Base-by-base conservation (phyloP, 768 basidiomycete genomes). In the Boletus pseudo-olivaceus region DNA sequence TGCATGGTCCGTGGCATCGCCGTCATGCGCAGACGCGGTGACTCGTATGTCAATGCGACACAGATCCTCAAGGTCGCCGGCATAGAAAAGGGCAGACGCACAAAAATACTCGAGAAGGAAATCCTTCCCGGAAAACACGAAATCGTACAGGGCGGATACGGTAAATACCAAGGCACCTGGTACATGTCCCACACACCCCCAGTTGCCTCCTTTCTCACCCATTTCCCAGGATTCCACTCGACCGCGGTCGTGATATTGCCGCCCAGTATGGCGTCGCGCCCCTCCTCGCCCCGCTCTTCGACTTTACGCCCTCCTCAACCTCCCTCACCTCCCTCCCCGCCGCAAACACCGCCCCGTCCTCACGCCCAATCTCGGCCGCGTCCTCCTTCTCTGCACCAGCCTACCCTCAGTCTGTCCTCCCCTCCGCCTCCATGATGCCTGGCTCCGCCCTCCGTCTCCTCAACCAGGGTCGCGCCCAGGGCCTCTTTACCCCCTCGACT, bases 111-210 rank as follows among this genome's bases (percentile, higher is more conserved):
- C 14, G 90, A 98, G 79, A 97, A 95, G 72, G 96, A 99, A 75
- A 93, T 99, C 58, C 81, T 95, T 40, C 89, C 90, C 53, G 94
- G 93, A 44, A 88, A 89, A 72, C 93, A 97, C 72, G 96, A 99
- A 72, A 98, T 98, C 70, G 93, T 99, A 6, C 97, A 98, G 71
- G 97, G 97, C 37, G 97, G 97, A 30, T 98, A 98, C 68, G 97
- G 97, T 26, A 96, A 98, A 76, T 99, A 98, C 70, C 97, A 99
- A 71, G 97, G 97, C 60, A 98, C 96, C 53, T 99, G 97, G 96
- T 96, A 66, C 67, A 85, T 65, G 51, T 50, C 55, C 19, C 51
- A 51, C 56, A 44, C 51, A 20, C 27, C 54, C 35, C 44, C 49
- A 46, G 29, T 12, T 47, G 12, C 40, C 8, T 33, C n/a, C 46